phyloP scores from a whole-genome alignment of 805 yeast species.

The Metschnikowia chrysomelidarum region DNA sequence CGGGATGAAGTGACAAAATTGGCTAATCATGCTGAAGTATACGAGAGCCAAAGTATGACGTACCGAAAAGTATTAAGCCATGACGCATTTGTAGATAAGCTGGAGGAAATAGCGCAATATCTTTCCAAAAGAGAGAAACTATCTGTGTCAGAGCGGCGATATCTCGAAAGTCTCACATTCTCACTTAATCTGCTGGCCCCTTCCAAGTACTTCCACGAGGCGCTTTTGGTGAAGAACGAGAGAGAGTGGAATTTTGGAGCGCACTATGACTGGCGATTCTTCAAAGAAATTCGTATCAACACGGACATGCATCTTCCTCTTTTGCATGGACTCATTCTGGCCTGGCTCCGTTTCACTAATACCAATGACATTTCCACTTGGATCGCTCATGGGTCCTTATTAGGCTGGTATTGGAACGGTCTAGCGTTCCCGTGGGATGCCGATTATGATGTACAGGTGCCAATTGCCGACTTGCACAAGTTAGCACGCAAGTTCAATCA shows the following conservation, averaged over 20 bases:
- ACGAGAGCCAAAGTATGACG: conserved; percentile 18
- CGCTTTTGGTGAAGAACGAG: conserved; percentile 20
- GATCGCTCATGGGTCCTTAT: conserved; percentile 29
- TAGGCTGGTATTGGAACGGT: conserved; percentile 32
- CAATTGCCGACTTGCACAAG: conserved; percentile 24
- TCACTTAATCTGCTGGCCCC: conserved; percentile 14
- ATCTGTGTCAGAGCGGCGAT: conserved; percentile 11
- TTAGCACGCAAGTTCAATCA: conserved; percentile 23
- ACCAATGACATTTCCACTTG: conserved; percentile 25
- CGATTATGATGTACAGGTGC: conserved; percentile 30
- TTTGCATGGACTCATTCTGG: conserved; percentile 24
- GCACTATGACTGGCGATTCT: conserved; percentile 31
- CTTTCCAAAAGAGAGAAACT: conserved; percentile 10
- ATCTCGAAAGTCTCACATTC: conserved; percentile 14
- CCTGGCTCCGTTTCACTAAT: conserved; percentile 27
- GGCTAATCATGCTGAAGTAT: conserved; percentile 10
- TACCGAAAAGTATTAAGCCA: conserved; percentile 25
- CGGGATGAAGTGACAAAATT: conserved; percentile 20
- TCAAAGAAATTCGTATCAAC: conserved; percentile 20
- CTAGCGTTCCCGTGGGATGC: conserved; percentile 29
- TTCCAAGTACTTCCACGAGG: conserved; percentile 44
- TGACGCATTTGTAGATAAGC: conserved; percentile 27
- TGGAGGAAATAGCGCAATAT: conserved; percentile 18
- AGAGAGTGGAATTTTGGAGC: conserved; percentile 19
- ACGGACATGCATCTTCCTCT: conserved; percentile 17